Evolutionary conservation across 1,139 yeast species (phyloP).

Genomic region (Candida frijolesensis): DNA sequence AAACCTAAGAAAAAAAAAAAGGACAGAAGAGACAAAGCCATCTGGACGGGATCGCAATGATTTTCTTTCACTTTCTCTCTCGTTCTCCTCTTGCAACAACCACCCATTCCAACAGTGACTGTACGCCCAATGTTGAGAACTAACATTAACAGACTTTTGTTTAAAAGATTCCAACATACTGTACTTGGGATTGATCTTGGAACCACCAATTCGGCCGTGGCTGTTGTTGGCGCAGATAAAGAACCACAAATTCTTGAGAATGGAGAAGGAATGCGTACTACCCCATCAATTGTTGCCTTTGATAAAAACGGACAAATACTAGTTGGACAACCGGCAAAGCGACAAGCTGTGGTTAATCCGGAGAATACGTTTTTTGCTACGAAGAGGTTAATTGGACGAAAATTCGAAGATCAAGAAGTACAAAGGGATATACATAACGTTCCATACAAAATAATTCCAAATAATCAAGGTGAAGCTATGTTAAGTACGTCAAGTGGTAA

Average conservation of each 20-base stretch:
- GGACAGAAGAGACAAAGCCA: not conserved
- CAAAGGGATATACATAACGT: constrained; percentile 57
- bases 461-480: constrained; percentile 66
- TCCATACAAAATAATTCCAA: constrained; percentile 57
- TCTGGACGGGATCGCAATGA: not conserved
- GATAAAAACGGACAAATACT: constrained; percentile 34
- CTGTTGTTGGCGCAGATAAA: constrained; percentile 50
- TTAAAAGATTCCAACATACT: constrained; percentile 20
- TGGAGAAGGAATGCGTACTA: constrained; percentile 67
- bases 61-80: not conserved
- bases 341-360: constrained; percentile 68
- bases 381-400: constrained; percentile 71
- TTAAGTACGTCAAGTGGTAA: constrained; percentile 41
- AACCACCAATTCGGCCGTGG: constrained; percentile 83
- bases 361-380: constrained; percentile 75
- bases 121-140: constrained; percentile 1
- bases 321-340: constrained; percentile 66
- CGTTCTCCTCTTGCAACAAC: not conserved
- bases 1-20: too few species aligned
- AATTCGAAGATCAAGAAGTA: constrained; percentile 63
- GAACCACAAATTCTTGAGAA: constrained; percentile 64
- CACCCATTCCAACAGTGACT: not conserved
- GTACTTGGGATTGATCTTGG: constrained; percentile 82
- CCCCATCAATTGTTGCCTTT: constrained; percentile 74
- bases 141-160: not conserved